Conservation (phyloP, 129 eudicot genomes). For the sunflower (Helianthus annuus) region HanXRQr2.0-SUNRISE NC_035449.2:160061813-160062312, state of each 20-base stretch:
- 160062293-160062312: not conserved
- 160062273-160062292: slow-evolving; percentile 4
- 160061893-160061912: slow-evolving; percentile 1
- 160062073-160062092: slow-evolving; percentile 10
- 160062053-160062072: not conserved
- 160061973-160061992: not conserved
- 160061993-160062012: not conserved
- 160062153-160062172: slow-evolving; percentile 13
- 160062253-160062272: slow-evolving; percentile 15
- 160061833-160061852: slow-evolving; percentile 13
- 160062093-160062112: slow-evolving; percentile 12
- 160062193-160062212: slow-evolving; percentile 15
- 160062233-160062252: slow-evolving; percentile 17
- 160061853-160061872: slow-evolving; percentile 25
- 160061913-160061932: not conserved
- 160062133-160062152: slow-evolving; percentile 14
- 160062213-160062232: slow-evolving; percentile 5
- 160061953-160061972: slow-evolving; percentile 13
- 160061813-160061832: not conserved
- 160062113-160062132: slow-evolving; percentile 5
- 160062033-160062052: not conserved
- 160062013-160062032: not conserved
- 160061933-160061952: slow-evolving; percentile 16
- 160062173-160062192: slow-evolving; percentile 11
- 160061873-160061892: slow-evolving; percentile 6